phyloP scores from a whole-genome alignment of 192 early-diverging fungal genomes.

The Geranomyces michiganensis region DNA sequence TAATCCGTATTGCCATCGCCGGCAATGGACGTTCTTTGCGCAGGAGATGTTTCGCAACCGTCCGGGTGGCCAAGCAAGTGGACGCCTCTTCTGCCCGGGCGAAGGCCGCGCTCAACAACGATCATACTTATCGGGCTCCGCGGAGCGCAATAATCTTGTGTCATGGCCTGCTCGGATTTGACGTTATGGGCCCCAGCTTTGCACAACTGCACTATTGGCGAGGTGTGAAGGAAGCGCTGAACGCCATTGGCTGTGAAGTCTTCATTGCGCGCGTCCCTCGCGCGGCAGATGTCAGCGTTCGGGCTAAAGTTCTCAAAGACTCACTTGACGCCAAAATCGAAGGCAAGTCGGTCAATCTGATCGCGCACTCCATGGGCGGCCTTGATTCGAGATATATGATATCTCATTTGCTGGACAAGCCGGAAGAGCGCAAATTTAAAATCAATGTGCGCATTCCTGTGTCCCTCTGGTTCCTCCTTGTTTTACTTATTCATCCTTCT shows the following conservation, averaged over 20 bases:
- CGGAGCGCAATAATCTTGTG: too few relatives aligned
- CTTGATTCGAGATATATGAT: conserved; percentile 86
- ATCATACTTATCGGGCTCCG: too few relatives aligned
- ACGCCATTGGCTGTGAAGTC: conserved; percentile 73
- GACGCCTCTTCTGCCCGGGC: too few relatives aligned
- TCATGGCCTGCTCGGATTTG: conserved; percentile 77
- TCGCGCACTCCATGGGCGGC: conserved; percentile 91
- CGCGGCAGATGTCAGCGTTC: conserved; percentile 72
- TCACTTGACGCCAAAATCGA: conserved; percentile 51
- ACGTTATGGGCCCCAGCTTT: conserved; percentile 56
- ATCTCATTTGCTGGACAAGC: conserved; percentile 67
- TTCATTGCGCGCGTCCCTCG: conserved; percentile 69
- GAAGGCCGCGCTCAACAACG: too few relatives aligned
- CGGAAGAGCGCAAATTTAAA: conserved; percentile 24
- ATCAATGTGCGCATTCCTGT: conserved; percentile 11
- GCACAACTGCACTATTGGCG: conserved; percentile 83
- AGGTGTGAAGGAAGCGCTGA: conserved; percentile 75
- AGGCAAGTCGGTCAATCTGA: conserved; percentile 69
- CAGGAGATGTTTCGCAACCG: too few relatives aligned
- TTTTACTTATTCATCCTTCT: not conserved
- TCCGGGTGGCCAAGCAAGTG: too few relatives aligned
- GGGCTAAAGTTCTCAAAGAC: conserved; percentile 70
- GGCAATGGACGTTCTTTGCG: too few relatives aligned
- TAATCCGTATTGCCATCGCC: too few relatives aligned
- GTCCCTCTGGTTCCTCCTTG: not conserved